phyloP scores from a whole-genome alignment of 805 yeast genomes.

The Candida nonsorbophila region DNA sequence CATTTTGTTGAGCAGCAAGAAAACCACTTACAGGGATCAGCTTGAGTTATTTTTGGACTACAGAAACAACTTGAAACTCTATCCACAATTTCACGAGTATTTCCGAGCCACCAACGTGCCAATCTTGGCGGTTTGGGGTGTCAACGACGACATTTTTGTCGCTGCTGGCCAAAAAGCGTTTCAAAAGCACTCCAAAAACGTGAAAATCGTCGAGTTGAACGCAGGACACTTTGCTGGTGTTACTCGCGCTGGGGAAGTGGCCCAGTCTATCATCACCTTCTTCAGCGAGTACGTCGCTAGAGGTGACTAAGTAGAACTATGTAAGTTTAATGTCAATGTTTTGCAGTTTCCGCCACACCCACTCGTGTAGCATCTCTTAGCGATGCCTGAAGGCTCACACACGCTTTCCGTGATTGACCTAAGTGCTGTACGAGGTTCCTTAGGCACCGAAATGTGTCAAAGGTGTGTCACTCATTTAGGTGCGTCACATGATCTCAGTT shows the following conservation, averaged over 20 bases:
- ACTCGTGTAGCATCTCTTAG: too few species aligned
- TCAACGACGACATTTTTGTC: slow-evolving; percentile 31
- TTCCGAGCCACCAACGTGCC: slow-evolving; percentile 26
- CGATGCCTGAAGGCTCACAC: too few species aligned
- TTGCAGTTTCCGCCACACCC: too few species aligned
- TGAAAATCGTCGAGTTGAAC: slow-evolving; percentile 19
- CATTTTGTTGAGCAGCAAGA: slow-evolving; percentile 16
- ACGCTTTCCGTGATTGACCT: too few species aligned
- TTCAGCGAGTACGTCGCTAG: slow-evolving; percentile 8
- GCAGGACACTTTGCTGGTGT: slow-evolving; percentile 38
- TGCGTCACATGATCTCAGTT: too few species aligned
- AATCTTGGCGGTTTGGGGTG: slow-evolving; percentile 36
- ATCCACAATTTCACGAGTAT: slow-evolving; percentile 31
- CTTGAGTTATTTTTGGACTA: slow-evolving; percentile 31
- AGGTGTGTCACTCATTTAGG: too few species aligned
- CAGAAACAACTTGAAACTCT: slow-evolving; percentile 23
- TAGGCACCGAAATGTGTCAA: too few species aligned
- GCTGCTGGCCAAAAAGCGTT: slow-evolving; percentile 33
- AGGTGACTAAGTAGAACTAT: too few species aligned
- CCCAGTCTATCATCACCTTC: slow-evolving; percentile 18
- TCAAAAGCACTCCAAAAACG: slow-evolving; percentile 22
- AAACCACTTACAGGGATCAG: slow-evolving; percentile 21
- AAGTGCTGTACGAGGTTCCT: too few species aligned
- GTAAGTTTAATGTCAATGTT: too few species aligned
- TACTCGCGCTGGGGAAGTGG: slow-evolving; percentile 22